Evolutionary conservation across 495 filamentous ascomycete genomes (phyloP), one percentile per base, ranked within the genome.

Genomic region (Podospora didyma): DNA sequence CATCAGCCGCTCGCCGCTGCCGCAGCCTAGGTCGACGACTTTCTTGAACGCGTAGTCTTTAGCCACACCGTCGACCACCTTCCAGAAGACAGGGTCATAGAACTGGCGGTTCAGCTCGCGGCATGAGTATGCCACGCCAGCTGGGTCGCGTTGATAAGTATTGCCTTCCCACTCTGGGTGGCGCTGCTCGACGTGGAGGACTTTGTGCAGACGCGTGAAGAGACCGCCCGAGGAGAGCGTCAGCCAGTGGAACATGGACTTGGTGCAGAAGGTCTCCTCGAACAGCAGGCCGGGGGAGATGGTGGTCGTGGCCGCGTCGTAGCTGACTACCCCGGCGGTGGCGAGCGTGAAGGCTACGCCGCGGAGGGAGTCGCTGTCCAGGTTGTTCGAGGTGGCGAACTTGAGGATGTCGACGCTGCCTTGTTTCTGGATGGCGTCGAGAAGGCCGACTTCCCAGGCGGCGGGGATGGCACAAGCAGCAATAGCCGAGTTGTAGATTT

Each of bases 21-120:
- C 48, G 48, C 48, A 50, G 17, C 48, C 48, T 6, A 50, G 48
- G 19, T 50, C 48, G 48, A 50, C 48, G 23, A 50, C 48, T n/a
- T 20, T 26, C 20, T 28, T 19, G 23, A 50, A n/a, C 7, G 23
- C 4, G 48, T 28, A 50, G 28, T 5, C 3, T 21, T 6, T 31
- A 5, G 16, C 48, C 9, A 31, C 26, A 9, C 26, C 26, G 12
- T 24, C 48, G 20, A 50, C 28, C 20, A 24, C 48, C 11, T 19
- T 9, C 48, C 48, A 50, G 48, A 50, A 50, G 17, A 50, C 23
- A 23, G 48, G 48, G 48, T 50, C 48, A 17, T 22, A 50, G 28
- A 50, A 50, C 28, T 34, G 17, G 48, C 17, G 17, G 48, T 50
- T 50, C 17, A 24, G 17, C 48, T 50, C 48, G 48, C 48, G 48